phyloP scores from a whole-genome alignment of 805 yeast species.

The Pichia exigua region DNA sequence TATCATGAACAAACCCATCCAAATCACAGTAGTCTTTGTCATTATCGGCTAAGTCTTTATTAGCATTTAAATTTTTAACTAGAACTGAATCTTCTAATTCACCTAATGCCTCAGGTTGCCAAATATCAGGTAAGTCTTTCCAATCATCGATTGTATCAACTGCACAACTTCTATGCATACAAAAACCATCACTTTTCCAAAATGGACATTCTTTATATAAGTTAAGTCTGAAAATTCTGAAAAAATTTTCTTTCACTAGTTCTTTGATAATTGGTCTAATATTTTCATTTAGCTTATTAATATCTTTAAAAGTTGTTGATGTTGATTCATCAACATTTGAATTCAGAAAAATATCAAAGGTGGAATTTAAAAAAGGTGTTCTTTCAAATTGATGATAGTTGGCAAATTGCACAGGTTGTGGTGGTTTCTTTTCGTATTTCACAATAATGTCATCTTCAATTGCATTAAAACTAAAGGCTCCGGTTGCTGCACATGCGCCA shows the following conservation, averaged over 20 bases:
- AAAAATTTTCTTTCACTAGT: constrained; percentile 68
- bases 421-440: constrained; percentile 15
- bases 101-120: constrained; percentile 70
- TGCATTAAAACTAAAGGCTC: not conserved
- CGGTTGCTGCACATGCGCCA: not conserved
- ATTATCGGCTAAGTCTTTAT: constrained; percentile 7
- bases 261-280: constrained; percentile 51
- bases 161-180: constrained; percentile 84
- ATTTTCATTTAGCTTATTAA: constrained; percentile 42
- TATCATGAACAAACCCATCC: constrained; percentile 49
- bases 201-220: constrained; percentile 79
- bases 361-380: constrained; percentile 23
- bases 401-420: constrained; percentile 12
- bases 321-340: constrained; percentile 23
- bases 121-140: constrained; percentile 59
- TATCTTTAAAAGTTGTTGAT: constrained; percentile 33
- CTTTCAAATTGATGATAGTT: constrained; percentile 25
- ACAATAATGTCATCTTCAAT: constrained; percentile 8
- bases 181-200: constrained; percentile 74
- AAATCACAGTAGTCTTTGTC: constrained; percentile 59
- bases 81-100: constrained; percentile 30
- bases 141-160: constrained; percentile 77
- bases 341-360: not conserved
- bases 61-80: constrained; percentile 29
- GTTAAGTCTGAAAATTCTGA: constrained; percentile 80